Evolutionary conservation across 148 eudicot species (phyloP).

Genomic region (Rhododendron mucronatum): DNA sequence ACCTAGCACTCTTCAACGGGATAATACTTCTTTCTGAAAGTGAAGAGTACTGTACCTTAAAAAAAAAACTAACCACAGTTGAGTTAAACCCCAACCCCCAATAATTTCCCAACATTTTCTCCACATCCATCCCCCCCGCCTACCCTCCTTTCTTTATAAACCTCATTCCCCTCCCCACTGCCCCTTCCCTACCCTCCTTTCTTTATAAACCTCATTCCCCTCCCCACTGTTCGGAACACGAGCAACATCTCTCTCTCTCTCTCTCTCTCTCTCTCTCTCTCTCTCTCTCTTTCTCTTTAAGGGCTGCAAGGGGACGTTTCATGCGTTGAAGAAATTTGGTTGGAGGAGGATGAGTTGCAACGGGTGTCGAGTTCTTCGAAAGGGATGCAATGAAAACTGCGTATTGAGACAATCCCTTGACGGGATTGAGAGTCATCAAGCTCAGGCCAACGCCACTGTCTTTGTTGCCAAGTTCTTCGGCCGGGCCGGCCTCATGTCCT

Average conservation of each 20-base stretch:
- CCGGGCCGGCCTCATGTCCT: constrained; percentile 25
- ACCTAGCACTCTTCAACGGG: too few relatives aligned
- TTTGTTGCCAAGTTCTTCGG: constrained; percentile 26
- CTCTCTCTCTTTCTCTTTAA: background rate
- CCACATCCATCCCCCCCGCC: background rate
- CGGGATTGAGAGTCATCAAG: constrained; percentile 15
- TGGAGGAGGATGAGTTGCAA: constrained; percentile 15
- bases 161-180: background rate
- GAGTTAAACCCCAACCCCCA: background rate
- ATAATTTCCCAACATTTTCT: background rate
- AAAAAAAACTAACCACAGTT: background rate
- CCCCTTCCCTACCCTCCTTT: background rate
- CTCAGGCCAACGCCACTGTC: constrained; percentile 23
- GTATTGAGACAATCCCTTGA: constrained; percentile 12
- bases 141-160: background rate
- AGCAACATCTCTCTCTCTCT: background rate
- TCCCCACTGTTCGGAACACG: background rate
- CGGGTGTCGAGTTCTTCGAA: constrained; percentile 28
- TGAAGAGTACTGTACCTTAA: too few relatives aligned
- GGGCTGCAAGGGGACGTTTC: background rate
- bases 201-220: background rate
- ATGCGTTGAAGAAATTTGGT: background rate
- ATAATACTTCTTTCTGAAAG: too few relatives aligned
- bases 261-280: background rate
- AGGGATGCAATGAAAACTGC: constrained; percentile 22